Base-by-base conservation (phyloP, 805 yeast genomes). In the Jamesozyma rosinii region DNA sequence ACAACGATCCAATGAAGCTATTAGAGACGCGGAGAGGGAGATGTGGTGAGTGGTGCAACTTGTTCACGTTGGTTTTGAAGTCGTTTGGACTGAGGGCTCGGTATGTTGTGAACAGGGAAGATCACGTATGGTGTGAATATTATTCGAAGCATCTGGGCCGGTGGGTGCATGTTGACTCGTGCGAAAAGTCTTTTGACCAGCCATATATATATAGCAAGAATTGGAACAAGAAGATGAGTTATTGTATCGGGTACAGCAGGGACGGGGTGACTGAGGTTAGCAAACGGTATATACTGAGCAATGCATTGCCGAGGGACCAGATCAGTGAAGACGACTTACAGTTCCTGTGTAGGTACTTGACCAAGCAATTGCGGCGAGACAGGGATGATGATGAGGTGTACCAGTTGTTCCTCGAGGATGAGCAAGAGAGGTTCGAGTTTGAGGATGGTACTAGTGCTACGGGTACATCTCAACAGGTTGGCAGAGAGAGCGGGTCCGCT, bases 41-140 rank as follows among this genome's bases (percentile, higher is more conserved):
- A 38, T 90, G 97, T 63, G 97, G 97, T 1, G 97, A 90, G 60
- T 90, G 95, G 95, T 90, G 89, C 43, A 83, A 84, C 52, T 77
- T 90, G 49, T 88, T 89, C 57, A 71, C 83, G 37, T 66, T 86
- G 30, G 64, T 88, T 2, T 64, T 89, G 42, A 70, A 79, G 22
- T 77, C 95, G 0, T 65, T 89, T 35, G 84, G 81, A 0, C 55
- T 78, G 4, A 68, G 77, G 22, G 75, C 76, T 1, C 65, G 97
- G 41, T 88, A 82, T 55, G 66, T 89, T 2, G 85, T 94, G 94
- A 88, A 87, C 59, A 67, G 75, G 6, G 97, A 90, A 58, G 97
- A 90, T 59, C 97, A 90, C 59, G 97, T 86, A 1, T 90, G 97
- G 97, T 83, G 94, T 54, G 97, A 90, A 57, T 81, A 83, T 53